Evolutionary conservation across 73 alveolate species (phyloP).

Genomic region (Tetrahymena thermophila): DNA sequence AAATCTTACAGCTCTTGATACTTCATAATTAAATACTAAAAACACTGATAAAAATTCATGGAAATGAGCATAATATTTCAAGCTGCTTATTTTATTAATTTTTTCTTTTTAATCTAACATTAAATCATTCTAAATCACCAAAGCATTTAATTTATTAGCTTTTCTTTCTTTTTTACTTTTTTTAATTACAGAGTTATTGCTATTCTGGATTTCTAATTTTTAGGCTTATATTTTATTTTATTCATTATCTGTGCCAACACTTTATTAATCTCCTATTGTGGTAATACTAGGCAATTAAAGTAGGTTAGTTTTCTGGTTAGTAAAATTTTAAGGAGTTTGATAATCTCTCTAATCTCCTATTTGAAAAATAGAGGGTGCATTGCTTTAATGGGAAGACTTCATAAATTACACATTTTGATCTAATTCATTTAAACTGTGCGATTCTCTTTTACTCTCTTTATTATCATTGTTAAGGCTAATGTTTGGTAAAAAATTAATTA

Average conservation of each 20-base stretch:
- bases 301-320: too few species aligned
- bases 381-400: not conserved
- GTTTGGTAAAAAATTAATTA: not conserved
- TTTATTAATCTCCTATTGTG: not conserved
- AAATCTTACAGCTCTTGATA: not conserved
- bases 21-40: not conserved
- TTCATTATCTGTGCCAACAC: not conserved
- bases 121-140: not conserved
- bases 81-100: not conserved
- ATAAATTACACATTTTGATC: too few species aligned
- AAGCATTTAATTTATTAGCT: not conserved
- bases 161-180: not conserved
- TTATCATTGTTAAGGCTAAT: not conserved
- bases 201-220: not conserved
- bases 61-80: not conserved
- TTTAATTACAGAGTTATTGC: not conserved
- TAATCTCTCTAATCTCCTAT: not conserved
- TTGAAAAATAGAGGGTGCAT: not conserved
- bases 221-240: not conserved
- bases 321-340: not conserved
- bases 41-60: not conserved
- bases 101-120: not conserved
- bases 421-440: not conserved
- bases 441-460: not conserved
- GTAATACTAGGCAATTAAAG: not conserved